Percentiles rank a stretch among this genome's conserved stretches.
Evolutionary conservation across 148 eudicot genomes (phyloP).

Genomic region (Silene conica): DNA sequence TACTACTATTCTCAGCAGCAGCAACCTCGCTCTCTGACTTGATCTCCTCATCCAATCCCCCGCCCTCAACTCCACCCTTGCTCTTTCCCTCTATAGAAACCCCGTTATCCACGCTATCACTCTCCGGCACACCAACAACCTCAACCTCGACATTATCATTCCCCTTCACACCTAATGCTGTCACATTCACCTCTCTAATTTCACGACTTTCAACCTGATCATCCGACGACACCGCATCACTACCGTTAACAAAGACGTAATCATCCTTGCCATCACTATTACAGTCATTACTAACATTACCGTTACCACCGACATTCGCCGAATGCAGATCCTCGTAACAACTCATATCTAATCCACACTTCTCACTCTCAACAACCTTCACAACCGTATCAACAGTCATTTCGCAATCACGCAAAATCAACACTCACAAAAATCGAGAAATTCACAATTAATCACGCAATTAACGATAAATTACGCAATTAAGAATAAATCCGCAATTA

Average conservation of each 20-base stretch:
- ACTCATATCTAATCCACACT: slow-evolving; percentile 39
- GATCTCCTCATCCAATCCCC: slow-evolving; percentile 15
- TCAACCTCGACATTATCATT: not conserved
- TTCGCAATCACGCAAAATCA: not conserved
- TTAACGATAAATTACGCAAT: no score
- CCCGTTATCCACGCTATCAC: slow-evolving; percentile 3
- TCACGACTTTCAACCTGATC: slow-evolving; percentile 24
- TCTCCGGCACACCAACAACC: not conserved
- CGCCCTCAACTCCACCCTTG: not conserved
- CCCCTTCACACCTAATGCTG: slow-evolving; percentile 7
- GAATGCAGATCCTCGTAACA: slow-evolving; percentile 42
- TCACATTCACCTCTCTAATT: not conserved
- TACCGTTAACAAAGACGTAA: slow-evolving; percentile 44
- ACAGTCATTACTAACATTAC: slow-evolving; percentile 19
- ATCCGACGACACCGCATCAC: slow-evolving; percentile 11
- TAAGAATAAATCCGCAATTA: no score
- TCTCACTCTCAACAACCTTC: slow-evolving; percentile 30
- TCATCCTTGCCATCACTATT: slow-evolving; percentile 34
- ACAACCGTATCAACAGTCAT: slow-evolving; percentile 39
- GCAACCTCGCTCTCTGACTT: slow-evolving; percentile 11
- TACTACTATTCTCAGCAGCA: slow-evolving; percentile 11
- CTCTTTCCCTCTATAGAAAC: not conserved
- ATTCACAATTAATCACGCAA: not conserved
- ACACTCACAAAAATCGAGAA: not conserved
- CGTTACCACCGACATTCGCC: slow-evolving; percentile 20